These are phyloP conservation scores for Coemansia sp. DNA, from an alignment of 192 early-diverging fungal genomes.

Conservation along the genomic window DNA sequence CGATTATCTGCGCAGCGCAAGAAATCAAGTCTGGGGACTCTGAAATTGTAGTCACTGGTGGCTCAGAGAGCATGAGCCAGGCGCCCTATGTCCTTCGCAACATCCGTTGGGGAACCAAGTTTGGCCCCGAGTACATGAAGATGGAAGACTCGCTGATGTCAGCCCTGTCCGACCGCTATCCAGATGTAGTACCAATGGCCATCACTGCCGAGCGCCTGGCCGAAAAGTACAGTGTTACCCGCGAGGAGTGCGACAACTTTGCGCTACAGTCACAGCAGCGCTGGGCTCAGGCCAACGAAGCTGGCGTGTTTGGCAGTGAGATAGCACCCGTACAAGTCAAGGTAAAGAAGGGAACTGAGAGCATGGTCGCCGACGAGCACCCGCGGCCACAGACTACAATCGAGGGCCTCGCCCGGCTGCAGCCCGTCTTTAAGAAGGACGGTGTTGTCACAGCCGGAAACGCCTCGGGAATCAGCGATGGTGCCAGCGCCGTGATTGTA, in stretches of 20 bases:
- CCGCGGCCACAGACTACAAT: constrained; percentile 82
- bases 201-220: constrained; percentile 94
- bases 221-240: constrained; percentile 76
- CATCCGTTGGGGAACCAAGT: constrained; percentile 80
- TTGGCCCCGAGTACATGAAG: constrained; percentile 80
- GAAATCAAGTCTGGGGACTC: constrained; percentile 84
- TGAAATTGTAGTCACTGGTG: constrained; percentile 83
- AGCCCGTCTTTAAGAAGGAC: constrained; percentile 86
- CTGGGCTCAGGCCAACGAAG: constrained; percentile 77
- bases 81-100: constrained; percentile 83
- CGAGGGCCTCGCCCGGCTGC: constrained; percentile 74
- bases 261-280: constrained; percentile 82
- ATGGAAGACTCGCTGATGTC: constrained; percentile 88
- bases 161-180: constrained; percentile 82
- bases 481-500: constrained; percentile 83
- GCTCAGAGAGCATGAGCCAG: constrained; percentile 92
- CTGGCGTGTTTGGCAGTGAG: constrained; percentile 77
- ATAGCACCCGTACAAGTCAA: constrained; percentile 83
- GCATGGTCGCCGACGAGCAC: constrained; percentile 81
- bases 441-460: constrained; percentile 93
- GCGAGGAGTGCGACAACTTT: constrained; percentile 80
- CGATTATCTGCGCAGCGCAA: constrained; percentile 90
- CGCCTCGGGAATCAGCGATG: constrained; percentile 93
- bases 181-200: constrained; percentile 82
- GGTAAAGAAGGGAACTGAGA: constrained; percentile 64